These are phyloP conservation scores for Areca catechu DNA, from an alignment of 176 grass and related monocot species.

Conservation along the genomic window DNA sequence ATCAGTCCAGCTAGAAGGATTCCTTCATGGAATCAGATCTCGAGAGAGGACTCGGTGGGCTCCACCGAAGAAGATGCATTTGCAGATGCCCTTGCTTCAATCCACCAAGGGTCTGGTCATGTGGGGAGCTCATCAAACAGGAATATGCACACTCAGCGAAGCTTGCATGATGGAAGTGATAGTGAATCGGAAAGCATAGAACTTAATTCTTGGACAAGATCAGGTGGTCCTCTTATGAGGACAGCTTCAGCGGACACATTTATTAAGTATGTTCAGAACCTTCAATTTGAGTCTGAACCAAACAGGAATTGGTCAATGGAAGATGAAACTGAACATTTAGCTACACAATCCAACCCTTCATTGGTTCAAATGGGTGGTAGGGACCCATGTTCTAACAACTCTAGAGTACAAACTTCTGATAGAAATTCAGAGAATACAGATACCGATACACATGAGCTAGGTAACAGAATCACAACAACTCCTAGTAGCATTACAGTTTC, in stretches of 20 bases:
- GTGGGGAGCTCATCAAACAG: conserved; percentile 27
- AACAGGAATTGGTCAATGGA: conserved; percentile 29
- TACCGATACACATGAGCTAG: conserved; percentile 1
- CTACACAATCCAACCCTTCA: conserved; percentile 25
- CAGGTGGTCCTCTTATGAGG: conserved; percentile 88
- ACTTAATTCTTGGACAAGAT: conserved; percentile 81
- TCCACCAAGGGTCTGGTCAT: conserved; percentile 31
- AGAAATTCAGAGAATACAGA: conserved; percentile 45
- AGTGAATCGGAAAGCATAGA: conserved; percentile 87
- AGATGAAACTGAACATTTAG: conserved; percentile 22
- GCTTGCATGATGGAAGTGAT: conserved; percentile 60
- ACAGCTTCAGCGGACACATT: conserved; percentile 77
- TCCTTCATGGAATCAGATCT: conserved; percentile 93
- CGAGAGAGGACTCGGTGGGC: conserved; percentile 85
- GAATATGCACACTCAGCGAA: conserved; percentile 33
- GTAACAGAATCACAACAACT: neutral
- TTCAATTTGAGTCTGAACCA: conserved; percentile 57
- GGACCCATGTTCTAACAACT: conserved; percentile 19
- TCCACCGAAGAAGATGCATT: conserved; percentile 74
- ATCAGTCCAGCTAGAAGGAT: conserved; percentile 80
- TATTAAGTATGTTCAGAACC: conserved; percentile 86
- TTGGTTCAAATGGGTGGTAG: conserved; percentile 26
- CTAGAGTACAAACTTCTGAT: conserved; percentile 19
- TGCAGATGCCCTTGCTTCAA: conserved; percentile 24
- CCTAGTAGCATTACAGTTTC: conserved; percentile 10